phyloP scores from a whole-genome alignment of 2,329 filamentous ascomycete genomes.

The Cercospora citrullina region DNA sequence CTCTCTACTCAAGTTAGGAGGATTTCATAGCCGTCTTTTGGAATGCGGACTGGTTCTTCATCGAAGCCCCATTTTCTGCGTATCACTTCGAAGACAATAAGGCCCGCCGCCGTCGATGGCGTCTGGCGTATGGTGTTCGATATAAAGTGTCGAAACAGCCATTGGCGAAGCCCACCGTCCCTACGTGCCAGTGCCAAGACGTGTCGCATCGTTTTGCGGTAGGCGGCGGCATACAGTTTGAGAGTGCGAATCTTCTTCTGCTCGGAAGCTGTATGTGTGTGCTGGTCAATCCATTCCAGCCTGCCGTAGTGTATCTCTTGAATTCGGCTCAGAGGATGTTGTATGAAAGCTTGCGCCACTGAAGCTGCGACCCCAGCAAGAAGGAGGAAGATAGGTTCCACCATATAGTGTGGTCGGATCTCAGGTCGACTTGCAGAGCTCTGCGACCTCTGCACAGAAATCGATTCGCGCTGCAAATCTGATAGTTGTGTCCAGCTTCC shows the following conservation, averaged over 20 bases:
- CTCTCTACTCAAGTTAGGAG: constrained; percentile 52
- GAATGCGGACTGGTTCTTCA: constrained; percentile 63
- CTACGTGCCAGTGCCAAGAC: constrained; percentile 61
- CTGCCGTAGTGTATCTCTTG: constrained; percentile 73
- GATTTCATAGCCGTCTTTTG: constrained; percentile 71
- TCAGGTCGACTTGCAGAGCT: constrained; percentile 43
- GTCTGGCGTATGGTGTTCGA: constrained; percentile 71
- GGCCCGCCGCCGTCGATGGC: constrained; percentile 71
- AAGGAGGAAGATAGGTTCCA: constrained; percentile 71
- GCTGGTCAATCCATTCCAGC: constrained; percentile 69
- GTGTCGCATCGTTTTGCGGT: constrained; percentile 65
- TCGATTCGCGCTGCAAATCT: constrained; percentile 37
- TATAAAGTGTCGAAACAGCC: constrained; percentile 72
- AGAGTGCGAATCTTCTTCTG: constrained; percentile 52
- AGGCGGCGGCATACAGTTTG: constrained; percentile 68
- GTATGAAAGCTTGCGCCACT: constrained; percentile 65
- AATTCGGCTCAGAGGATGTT: constrained; percentile 70
- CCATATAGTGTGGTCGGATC: constrained; percentile 71
- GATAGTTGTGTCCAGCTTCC: constrained; percentile 44
- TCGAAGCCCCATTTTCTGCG: constrained; percentile 69
- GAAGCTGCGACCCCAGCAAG: constrained; percentile 69
- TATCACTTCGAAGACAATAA: constrained; percentile 78
- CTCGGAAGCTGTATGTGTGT: constrained; percentile 46
- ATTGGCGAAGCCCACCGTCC: constrained; percentile 58
- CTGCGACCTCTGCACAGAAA: constrained; percentile 30